Conservation (phyloP, 2,329 filamentous ascomycete genomes). For the Nectriaceae sp. region DNA sequence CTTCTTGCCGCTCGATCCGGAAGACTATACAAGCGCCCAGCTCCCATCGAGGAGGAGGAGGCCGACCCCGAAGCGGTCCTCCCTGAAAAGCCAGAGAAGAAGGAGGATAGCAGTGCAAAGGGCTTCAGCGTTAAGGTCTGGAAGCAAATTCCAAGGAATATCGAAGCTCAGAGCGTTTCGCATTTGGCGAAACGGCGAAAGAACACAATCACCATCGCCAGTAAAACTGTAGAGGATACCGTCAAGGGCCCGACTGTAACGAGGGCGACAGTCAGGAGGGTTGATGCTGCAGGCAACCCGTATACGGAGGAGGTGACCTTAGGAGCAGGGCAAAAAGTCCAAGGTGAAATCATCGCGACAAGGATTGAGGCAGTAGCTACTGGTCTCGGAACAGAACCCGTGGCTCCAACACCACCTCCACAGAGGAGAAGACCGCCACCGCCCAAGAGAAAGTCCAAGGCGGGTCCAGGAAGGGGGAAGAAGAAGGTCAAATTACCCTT, state of each 20-base stretch:
- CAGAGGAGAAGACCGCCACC: slow-evolving; percentile 68
- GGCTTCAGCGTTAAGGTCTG: slow-evolving; percentile 60
- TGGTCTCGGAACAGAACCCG: slow-evolving; percentile 58
- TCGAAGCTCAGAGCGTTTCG: slow-evolving; percentile 54
- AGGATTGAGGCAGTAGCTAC: slow-evolving; percentile 49
- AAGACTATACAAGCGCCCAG: slow-evolving; percentile 71
- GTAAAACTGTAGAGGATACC: slow-evolving; percentile 50
- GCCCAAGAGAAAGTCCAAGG: slow-evolving; percentile 79
- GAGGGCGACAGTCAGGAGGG: slow-evolving; percentile 76
- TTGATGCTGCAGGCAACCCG: slow-evolving; percentile 77
- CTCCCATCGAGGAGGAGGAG: slow-evolving; percentile 62
- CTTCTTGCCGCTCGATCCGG: slow-evolving; percentile 80
- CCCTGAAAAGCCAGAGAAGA: slow-evolving; percentile 58
- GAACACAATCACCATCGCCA: slow-evolving; percentile 58
- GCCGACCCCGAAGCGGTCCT: slow-evolving; percentile 47
- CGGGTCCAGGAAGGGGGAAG: slow-evolving; percentile 71
- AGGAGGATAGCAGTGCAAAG: slow-evolving; percentile 56
- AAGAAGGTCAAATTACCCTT: slow-evolving; percentile 71
- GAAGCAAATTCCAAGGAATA: slow-evolving; percentile 62
- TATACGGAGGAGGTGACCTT: slow-evolving; percentile 84
- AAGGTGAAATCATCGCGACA: slow-evolving; percentile 76
- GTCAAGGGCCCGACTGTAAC: slow-evolving; percentile 61
- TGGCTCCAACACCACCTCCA: slow-evolving; percentile 42
- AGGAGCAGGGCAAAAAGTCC: slow-evolving; percentile 74
- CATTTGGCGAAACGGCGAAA: slow-evolving; percentile 64